These are phyloP conservation scores for Fusarium chuoi DNA, from an alignment of 2,329 filamentous ascomycete genomes.

Conservation along the genomic window DNA sequence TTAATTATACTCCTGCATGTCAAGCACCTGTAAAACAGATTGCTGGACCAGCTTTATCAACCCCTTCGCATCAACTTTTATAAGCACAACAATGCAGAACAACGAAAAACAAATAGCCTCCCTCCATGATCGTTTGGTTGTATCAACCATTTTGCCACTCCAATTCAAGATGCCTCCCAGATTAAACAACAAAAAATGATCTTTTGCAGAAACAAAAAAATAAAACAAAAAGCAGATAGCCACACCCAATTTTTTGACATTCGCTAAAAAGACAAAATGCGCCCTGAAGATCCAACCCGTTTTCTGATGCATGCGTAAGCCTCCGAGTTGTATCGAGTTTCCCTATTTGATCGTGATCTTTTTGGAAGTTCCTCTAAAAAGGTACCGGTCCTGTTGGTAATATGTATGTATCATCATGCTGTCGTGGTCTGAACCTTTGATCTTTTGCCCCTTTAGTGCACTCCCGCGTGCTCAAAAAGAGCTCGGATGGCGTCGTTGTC, in stretches of 20 bases:
- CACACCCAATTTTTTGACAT: slow-evolving; percentile 28
- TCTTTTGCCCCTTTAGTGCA: slow-evolving; percentile 35
- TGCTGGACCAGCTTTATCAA: not conserved
- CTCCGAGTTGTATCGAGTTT: slow-evolving; percentile 16
- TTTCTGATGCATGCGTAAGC: slow-evolving; percentile 29
- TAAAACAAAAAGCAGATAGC: slow-evolving; percentile 29
- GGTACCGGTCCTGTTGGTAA: slow-evolving; percentile 24
- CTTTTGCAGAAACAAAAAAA: not conserved
- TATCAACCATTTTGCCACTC: slow-evolving; percentile 17
- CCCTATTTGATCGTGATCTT: not conserved
- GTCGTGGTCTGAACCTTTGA: slow-evolving; percentile 11
- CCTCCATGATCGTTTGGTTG: slow-evolving; percentile 17
- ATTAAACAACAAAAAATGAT: slow-evolving; percentile 10
- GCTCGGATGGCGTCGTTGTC: slow-evolving; percentile 42
- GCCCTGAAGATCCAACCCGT: slow-evolving; percentile 28
- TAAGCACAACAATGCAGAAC: not conserved
- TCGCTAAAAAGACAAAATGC: slow-evolving; percentile 29
- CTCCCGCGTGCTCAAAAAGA: slow-evolving; percentile 45
- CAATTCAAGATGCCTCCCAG: slow-evolving; percentile 9
- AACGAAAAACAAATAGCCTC: slow-evolving; percentile 22
- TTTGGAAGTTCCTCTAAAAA: slow-evolving; percentile 18
- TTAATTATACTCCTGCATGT: slow-evolving; percentile 6
- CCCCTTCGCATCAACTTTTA: slow-evolving; percentile 16
- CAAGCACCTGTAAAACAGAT: not conserved
- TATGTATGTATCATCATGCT: not conserved